A percentile compares a stretch with the other conserved stretches of the same genome.
Conservation (phyloP, 2,329 filamentous ascomycete genomes). For the Sordariomycetes sp. region DNA sequence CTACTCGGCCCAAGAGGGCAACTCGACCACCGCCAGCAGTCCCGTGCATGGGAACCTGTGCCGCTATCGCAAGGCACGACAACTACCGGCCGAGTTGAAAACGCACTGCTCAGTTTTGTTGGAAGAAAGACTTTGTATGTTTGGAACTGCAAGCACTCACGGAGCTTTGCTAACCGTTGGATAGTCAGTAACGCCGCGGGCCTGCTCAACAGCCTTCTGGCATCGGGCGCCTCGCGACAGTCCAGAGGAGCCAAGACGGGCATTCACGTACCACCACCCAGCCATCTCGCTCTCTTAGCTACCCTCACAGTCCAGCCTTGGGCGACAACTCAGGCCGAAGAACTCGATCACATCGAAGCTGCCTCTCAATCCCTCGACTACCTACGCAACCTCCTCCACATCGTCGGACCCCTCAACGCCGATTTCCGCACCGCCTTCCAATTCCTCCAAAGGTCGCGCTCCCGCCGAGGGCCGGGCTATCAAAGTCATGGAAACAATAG, state of each 20-base stretch:
- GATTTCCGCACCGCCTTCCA: conserved; percentile 62
- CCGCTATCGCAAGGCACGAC: conserved; percentile 42
- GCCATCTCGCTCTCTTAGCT: conserved; percentile 67
- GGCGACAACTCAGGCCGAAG: conserved; percentile 64
- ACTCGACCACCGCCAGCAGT: conserved; percentile 26
- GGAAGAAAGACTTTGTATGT: conserved; percentile 63
- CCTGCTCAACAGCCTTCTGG: conserved; percentile 56
- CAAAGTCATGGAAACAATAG: conserved; percentile 28
- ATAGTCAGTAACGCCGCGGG: conserved; percentile 27
- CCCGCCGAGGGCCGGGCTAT: conserved; percentile 18
- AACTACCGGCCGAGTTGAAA: conserved; percentile 53
- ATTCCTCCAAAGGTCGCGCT: conserved; percentile 36
- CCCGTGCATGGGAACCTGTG: conserved; percentile 15
- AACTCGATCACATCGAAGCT: conserved; percentile 50
- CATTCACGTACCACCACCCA: conserved; percentile 57
- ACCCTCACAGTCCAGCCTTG: conserved; percentile 76
- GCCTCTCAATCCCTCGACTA: conserved; percentile 60
- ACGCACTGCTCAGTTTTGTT: conserved; percentile 63
- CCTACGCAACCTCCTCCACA: conserved; percentile 55
- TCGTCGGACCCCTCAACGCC: conserved; percentile 62
- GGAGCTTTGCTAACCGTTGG: too few species aligned
- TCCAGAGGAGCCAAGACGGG: conserved; percentile 20
- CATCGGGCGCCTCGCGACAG: conserved; percentile 33
- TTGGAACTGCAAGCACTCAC: too few species aligned
- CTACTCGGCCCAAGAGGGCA: conserved; percentile 20